phyloP scores from a whole-genome alignment of 768 basidiomycete species.

The Naematelia aurantialba region DNA sequence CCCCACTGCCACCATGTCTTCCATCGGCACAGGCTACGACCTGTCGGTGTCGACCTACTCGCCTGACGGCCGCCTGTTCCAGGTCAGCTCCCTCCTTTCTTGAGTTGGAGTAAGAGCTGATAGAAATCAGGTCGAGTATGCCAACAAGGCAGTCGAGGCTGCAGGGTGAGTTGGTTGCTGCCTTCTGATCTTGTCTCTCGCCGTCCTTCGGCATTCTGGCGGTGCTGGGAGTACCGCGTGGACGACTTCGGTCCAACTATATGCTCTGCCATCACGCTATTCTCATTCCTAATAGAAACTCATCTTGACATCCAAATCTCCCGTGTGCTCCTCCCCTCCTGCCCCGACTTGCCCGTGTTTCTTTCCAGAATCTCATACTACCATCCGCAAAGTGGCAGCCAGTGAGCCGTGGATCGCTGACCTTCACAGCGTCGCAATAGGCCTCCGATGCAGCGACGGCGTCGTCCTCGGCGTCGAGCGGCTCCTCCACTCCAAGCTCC shows the following conservation, averaged over 20 bases:
- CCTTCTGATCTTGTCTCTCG: too few relatives aligned
- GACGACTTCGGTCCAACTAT: too few relatives aligned
- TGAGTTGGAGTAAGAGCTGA: constrained; percentile 8
- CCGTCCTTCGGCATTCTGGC: too few relatives aligned
- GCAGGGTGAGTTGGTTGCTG: constrained; percentile 64
- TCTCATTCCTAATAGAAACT: not conserved
- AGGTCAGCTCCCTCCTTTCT: constrained; percentile 57
- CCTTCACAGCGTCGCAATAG: constrained; percentile 78
- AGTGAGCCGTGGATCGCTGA: not conserved
- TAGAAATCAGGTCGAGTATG: constrained; percentile 79
- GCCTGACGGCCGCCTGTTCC: constrained; percentile 97
- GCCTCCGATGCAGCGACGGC: constrained; percentile 89
- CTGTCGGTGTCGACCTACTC: constrained; percentile 53
- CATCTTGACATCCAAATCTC: constrained; percentile 1
- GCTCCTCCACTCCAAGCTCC: constrained; percentile 88
- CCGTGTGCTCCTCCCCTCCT: not conserved
- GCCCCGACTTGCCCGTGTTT: not conserved
- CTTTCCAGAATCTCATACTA: not conserved
- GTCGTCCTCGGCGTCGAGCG: constrained; percentile 97
- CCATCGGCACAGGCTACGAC: constrained; percentile 98
- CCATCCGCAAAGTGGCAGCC: not conserved
- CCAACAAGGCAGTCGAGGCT: constrained; percentile 97
- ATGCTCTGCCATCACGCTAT: not conserved
- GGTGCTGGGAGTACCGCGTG: too few relatives aligned
- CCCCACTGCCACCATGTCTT: constrained; percentile 64